These are phyloP conservation scores for Achaetomiella virescens DNA, from an alignment of 495 filamentous ascomycete species.

Conservation along the genomic window DNA sequence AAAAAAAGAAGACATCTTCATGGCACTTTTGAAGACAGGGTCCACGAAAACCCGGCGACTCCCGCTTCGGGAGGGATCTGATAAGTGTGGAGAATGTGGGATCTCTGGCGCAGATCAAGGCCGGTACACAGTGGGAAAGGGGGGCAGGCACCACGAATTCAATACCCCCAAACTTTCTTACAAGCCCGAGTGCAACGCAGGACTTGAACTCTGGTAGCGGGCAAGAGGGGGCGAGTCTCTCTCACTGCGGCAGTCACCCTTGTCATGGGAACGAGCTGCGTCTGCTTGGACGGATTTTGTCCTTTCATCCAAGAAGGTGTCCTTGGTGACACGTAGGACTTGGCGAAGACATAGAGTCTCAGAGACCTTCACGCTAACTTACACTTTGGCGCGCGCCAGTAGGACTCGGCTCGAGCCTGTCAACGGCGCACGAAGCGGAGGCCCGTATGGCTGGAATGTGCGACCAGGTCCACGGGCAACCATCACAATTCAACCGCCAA, in stretches of 20 bases:
- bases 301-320: too few species aligned
- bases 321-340: too few species aligned
- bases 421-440: constrained; percentile 11
- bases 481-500: constrained; percentile 23
- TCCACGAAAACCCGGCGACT: not conserved
- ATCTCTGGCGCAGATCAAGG: not conserved
- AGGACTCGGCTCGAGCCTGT: constrained; percentile 20
- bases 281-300: too few species aligned
- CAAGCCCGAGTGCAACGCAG: not conserved
- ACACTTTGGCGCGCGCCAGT: not conserved
- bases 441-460: constrained; percentile 15
- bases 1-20: not conserved
- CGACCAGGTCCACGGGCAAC: not conserved
- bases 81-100: not conserved
- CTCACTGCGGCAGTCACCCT: too few species aligned
- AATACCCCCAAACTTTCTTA: not conserved
- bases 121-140: constrained; percentile 4
- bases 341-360: too few species aligned
- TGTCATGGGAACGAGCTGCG: too few species aligned
- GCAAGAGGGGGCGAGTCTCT: not conserved
- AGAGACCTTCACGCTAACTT: not conserved
- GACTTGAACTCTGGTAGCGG: too few species aligned
- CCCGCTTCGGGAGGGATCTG: constrained; percentile 6
- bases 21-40: not conserved
- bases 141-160: not conserved